Evolutionary conservation across 2,329 filamentous ascomycete genomes (phyloP).

Genomic region (Xylaria sp.): DNA sequence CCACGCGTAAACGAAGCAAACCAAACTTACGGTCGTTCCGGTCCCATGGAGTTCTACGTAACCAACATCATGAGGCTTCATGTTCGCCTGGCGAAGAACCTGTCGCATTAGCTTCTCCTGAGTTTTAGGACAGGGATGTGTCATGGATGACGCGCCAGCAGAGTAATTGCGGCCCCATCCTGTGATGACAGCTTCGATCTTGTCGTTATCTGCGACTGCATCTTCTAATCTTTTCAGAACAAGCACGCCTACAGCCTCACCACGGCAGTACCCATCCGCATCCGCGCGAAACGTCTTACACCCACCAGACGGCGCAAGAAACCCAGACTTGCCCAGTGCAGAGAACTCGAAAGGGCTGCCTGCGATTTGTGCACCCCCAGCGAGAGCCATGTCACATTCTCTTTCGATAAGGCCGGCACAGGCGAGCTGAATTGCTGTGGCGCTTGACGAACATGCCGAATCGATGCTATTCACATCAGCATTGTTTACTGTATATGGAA

Average conservation of each 20-base stretch:
- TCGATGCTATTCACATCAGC: conserved; percentile 30
- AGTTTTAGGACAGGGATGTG: conserved; percentile 42
- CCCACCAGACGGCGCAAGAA: conserved; percentile 32
- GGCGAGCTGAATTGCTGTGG: conserved; percentile 45
- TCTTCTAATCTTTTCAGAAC: conserved; percentile 39
- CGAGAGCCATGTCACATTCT: conserved; percentile 36
- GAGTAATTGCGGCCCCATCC: conserved; percentile 74
- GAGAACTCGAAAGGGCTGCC: conserved; percentile 25
- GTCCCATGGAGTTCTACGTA: conserved; percentile 75
- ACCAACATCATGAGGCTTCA: conserved; percentile 50
- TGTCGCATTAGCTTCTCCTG: conserved; percentile 37
- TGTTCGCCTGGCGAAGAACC: conserved; percentile 26
- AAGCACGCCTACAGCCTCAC: conserved; percentile 32
- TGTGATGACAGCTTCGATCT: conserved; percentile 46
- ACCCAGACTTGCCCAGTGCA: conserved; percentile 25
- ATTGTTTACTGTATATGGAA: background rate
- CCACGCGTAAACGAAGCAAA: background rate
- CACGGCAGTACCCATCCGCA: conserved; percentile 53
- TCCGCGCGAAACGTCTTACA: conserved; percentile 44
- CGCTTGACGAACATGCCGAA: conserved; percentile 44
- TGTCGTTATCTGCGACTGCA: conserved; percentile 53
- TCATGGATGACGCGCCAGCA: conserved; percentile 68
- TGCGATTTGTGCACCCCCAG: conserved; percentile 26
- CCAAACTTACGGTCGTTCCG: conserved; percentile 62
- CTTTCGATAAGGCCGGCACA: conserved; percentile 35